These are phyloP conservation scores for Sequoia sempervirens DNA, from an alignment of 75 land plant genomes.

Conservation along the genomic window DNA sequence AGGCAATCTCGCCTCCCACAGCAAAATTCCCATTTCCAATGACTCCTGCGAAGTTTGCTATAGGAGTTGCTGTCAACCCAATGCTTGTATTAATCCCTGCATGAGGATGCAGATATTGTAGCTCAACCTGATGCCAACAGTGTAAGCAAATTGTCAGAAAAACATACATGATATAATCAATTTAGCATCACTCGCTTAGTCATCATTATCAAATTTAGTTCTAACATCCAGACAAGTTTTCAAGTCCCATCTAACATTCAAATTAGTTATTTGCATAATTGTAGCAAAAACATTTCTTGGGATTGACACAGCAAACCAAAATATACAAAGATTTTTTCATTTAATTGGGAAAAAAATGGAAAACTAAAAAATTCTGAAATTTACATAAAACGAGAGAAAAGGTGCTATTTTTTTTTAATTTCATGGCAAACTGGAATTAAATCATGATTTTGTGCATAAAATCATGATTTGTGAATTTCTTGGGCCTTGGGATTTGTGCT, in stretches of 20 bases:
- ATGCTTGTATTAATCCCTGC: constrained; percentile 52
- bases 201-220: not conserved
- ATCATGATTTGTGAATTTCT: too few species aligned
- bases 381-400: too few species aligned
- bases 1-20: constrained; percentile 47
- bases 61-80: constrained; percentile 63
- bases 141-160: not conserved
- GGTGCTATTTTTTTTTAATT: too few species aligned
- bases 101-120: constrained; percentile 68
- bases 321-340: too few species aligned
- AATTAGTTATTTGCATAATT: not conserved
- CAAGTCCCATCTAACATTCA: not conserved
- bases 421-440: too few species aligned
- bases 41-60: constrained; percentile 50
- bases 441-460: too few species aligned
- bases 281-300: too few species aligned
- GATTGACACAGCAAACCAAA: too few species aligned
- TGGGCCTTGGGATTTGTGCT: too few species aligned
- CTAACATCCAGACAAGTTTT: not conserved
- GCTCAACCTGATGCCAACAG: constrained; percentile 42
- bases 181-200: not conserved
- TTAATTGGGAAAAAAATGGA: too few species aligned
- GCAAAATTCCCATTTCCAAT: constrained; percentile 38
- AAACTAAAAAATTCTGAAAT: too few species aligned
- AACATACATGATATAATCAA: not conserved